Evolutionary conservation across 2,329 filamentous ascomycete species (phyloP).

Genomic region (Dactylellina parvicollis): DNA sequence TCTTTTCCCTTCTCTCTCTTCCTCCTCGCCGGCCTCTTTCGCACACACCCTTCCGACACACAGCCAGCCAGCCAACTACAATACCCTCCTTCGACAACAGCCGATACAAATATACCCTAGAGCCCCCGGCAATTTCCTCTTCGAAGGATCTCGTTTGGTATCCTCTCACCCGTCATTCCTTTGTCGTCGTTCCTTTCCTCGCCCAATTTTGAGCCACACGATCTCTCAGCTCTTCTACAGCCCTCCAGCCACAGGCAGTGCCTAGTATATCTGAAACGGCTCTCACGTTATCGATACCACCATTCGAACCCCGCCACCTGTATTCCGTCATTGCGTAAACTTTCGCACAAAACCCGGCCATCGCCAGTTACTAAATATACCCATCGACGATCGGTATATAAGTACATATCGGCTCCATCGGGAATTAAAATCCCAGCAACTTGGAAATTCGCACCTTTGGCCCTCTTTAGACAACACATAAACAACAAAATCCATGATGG

Average conservation of each 20-base stretch:
- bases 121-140: conserved; percentile 27
- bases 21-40: conserved; percentile 27
- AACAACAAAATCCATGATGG: conserved; percentile 29
- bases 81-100: conserved; percentile 12
- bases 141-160: conserved; percentile 26
- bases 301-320: conserved; percentile 43
- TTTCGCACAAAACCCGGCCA: conserved; percentile 8
- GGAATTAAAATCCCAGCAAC: conserved; percentile 6
- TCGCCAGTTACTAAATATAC: conserved; percentile 5
- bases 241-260: conserved; percentile 36
- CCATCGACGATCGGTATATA: conserved; percentile 24
- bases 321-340: conserved; percentile 43
- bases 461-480: conserved; percentile 21
- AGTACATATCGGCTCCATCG: conserved; percentile 1
- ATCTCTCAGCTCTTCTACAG: conserved; percentile 6
- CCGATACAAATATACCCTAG: conserved; percentile 32
- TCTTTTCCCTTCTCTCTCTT: conserved; percentile 28
- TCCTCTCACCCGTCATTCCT: conserved; percentile 8
- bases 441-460: conserved; percentile 1
- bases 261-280: conserved; percentile 49
- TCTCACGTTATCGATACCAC: conserved; percentile 54
- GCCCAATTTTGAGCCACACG: conserved; percentile 23
- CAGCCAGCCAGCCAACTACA: conserved; percentile 24
- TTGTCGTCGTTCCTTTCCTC: conserved; percentile 2
- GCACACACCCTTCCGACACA: conserved; percentile 29